Evolutionary conservation across 257 asterid genomes (phyloP), one percentile per base, ranked within the genome.

Genomic region (Lycium ferocissimum): DNA sequence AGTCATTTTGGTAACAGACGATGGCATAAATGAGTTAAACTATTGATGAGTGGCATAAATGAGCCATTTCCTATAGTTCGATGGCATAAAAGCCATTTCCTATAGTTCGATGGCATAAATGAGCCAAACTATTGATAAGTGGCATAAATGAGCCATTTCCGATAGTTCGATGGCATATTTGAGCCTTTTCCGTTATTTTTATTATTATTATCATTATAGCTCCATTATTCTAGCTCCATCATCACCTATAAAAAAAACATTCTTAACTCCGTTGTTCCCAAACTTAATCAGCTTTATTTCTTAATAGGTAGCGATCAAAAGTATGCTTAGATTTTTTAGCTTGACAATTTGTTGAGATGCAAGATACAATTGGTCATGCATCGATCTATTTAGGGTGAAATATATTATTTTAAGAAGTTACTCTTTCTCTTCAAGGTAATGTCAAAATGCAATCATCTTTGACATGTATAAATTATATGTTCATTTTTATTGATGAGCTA

Each of bases 401-500:
- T 26, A 51, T 72, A n/a, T 78, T 14, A 13, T 51, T 53, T 78
- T 54, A 51, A 26, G 40, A 26, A 13, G 6, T 22, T 75, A 78
- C 43, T 54, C 82, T 14, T 53, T 47, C 40, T 78, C 65, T 33
- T 53, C 43, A 8, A 78, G 6, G 65, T 26, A 78, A 53, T 13
- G 65, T 78, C 49, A 9, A 78, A 40, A 78, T 56, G 20, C 65
- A 78, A 53, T 78, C 65, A 53, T 53, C 26, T 53, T 53, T 53
- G 33, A 37, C 26, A 17, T 78, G 49, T 78, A 78, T 14, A 14
- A 3, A 7, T 78, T 53, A 49, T 78, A 15, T 54, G 26, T 53
- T 26, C 65, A 33, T 26, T 54, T 75, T 53, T 3, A 14, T 78
- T 78, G 40, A 20, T 78, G 65, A 78, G 49, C 87, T 88, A 62